Percentiles rank a stretch among this genome's conserved stretches.
phyloP scores from a whole-genome alignment of 2,329 filamentous ascomycete species.

The Dactylonectria macrodidyma region DNA sequence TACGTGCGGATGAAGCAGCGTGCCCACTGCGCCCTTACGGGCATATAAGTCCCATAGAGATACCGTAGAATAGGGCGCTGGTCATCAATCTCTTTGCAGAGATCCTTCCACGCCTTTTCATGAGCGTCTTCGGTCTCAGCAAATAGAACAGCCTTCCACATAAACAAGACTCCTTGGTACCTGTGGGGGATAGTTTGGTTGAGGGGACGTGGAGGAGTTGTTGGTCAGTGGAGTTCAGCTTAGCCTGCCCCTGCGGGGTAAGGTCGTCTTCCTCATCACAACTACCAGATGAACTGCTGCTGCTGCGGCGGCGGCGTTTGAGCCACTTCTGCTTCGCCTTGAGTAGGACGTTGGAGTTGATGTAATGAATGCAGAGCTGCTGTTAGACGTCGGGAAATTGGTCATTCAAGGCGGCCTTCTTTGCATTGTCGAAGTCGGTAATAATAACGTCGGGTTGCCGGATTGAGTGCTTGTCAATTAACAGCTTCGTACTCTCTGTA shows the following conservation, averaged over 20 bases:
- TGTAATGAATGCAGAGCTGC: background rate
- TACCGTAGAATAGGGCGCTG: slow-evolving; percentile 15
- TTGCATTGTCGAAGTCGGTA: slow-evolving; percentile 7
- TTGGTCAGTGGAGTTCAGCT: background rate
- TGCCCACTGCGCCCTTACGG: slow-evolving; percentile 26
- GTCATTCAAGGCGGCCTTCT: slow-evolving; percentile 7
- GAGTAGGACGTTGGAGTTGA: slow-evolving; percentile 3
- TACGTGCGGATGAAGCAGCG: slow-evolving; percentile 28
- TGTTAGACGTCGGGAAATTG: slow-evolving; percentile 17
- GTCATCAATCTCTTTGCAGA: slow-evolving; percentile 20
- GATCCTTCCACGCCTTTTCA: slow-evolving; percentile 5
- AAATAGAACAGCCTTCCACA: no score
- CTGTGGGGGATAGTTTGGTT: slow-evolving; percentile 5
- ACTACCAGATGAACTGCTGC: slow-evolving; percentile 3
- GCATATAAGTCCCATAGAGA: slow-evolving; percentile 12
- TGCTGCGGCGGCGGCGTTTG: background rate
- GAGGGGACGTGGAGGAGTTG: background rate
- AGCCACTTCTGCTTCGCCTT: background rate
- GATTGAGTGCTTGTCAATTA: slow-evolving; percentile 18
- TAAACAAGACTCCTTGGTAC: slow-evolving; percentile 11
- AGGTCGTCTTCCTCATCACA: background rate
- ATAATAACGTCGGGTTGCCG: background rate
- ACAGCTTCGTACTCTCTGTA: slow-evolving; percentile 12
- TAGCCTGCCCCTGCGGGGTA: slow-evolving; percentile 2
- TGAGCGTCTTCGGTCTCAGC: background rate